Evolutionary conservation across 345 rosid species (phyloP), one percentile per base, ranked within the genome.

Genomic region (Viola odorata): DNA sequence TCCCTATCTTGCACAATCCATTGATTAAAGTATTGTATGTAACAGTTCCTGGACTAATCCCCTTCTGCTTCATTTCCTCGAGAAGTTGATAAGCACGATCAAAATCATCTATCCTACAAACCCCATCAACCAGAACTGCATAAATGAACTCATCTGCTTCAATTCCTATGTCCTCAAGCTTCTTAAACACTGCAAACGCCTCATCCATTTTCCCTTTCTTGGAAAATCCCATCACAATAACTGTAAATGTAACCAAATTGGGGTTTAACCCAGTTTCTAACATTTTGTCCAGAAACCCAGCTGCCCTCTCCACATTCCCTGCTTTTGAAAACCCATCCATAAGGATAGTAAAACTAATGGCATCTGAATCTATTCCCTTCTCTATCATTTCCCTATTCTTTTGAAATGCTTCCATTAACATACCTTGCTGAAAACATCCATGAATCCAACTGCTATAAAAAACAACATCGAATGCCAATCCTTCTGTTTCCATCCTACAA

Each of bases 61-160:
- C 84, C 72, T 77, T 84, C 68, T 69, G 71, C 80, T 86, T 88
- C 96, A 88, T 88, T 56, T 83, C 96, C 68, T 57, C 81, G 53
- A 88, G 78, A 68, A 91, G 55, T 52, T 52, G 45, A 75, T 73
- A 82, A 58, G 63, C 91, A 37, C 13, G 70, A 61, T 58, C 77
- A 57, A 88, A 76, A 75, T 80, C 65, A 54, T 91, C 86, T 73
- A 61, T 79, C 73, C 62, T 68, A 71, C 89, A 88, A 44, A 83
- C 64, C 8, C 89, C 96, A 72, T 81, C 84, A 45, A 88, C 73
- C 85, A 91, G 75, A n/a, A 84, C 82, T 15, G 81, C 91, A 73
- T 79, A 91, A 44, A 82, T n/a, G 67, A 73, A 74, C 78, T 84
- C 98, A 74, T 88, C 91, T 61, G 60, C 72, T 66, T 75, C 67